Evolutionary conservation across 345 rosid species (phyloP), one percentile per base, ranked within the genome.

Genomic region (Melaleuca alternifolia): DNA sequence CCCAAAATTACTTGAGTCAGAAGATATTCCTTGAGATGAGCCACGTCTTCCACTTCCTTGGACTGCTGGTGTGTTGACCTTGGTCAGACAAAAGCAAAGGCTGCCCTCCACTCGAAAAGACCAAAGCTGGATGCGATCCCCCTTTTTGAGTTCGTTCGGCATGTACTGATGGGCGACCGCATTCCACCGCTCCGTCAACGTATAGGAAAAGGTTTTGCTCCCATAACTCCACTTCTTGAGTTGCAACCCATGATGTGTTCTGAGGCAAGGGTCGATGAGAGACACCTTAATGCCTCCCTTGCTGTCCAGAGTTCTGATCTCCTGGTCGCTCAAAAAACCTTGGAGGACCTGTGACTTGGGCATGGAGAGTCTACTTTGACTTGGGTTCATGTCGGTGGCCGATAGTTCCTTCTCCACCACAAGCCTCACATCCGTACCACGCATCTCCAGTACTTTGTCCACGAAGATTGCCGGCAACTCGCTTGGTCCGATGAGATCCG

Each of bases 191-290:
- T 62, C 11, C 24, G 2, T 76, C 4, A 76, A 48, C n/a, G 37
- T 11, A 10, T 76, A 76, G 7, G 26, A 41, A 76, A 14, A 52
- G 6, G 3, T 52, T 18, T 52, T 15, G 54, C 54, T 18, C 15
- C 0, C 7, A 18, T 52, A 14, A 7, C 16, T 6, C 2, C 0
- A 1, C 54, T 52, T 52, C 21, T 52, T 0, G 2, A 52, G 54
- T 15, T 52, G 54, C 21, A 52, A 15, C 21, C 54, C 0, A 16
- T 16, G 6, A 52, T 18, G 16, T 6, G 14, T 6, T 52, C 16
- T 7, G 7, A 52, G 54, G 15, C 52, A 56, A 51, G 85, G 76
- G 75, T 84, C 65, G 28, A 84, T 23, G 16, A 84, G 50, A 1
- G 85, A 48, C 6, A 84, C 85, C 50, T 23, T 26, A 18, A 84